Evolutionary conservation across 805 yeast species (phyloP), one percentile per base, ranked within the genome.

Genomic region (Blastobotrys robertii): DNA sequence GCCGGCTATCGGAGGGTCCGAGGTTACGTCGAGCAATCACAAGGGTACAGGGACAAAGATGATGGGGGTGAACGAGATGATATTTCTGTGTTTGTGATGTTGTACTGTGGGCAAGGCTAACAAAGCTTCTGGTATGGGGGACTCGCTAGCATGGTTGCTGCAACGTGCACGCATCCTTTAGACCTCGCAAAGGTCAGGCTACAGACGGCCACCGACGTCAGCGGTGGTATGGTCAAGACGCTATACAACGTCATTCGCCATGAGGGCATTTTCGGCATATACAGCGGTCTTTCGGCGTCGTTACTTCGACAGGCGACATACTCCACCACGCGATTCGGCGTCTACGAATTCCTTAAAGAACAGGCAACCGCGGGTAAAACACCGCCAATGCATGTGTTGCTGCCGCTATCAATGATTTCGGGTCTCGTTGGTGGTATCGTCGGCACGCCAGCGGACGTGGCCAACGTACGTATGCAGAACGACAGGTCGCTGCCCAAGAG

Each of bases 381-480:
- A 22, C 82, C 81, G 4, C 71, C 79, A 4, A 77, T 84, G 43
- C 56, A 69, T 5, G 70, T 74, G 12, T 67, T 85, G 42, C 65
- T 85, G 43, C 86, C 90, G 8, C 71, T 79, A 63, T 84, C 94
- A 3, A 84, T 85, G 92, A 50, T 81, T n/a, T 76, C 88, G 9
- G 95, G 95, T 42, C 83, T 81, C 22, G 62, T 77, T 45, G 95
- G 95, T 47, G 94, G 94, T 8, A 63, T 84, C 15, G 81, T 83
- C 2, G 95, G 95, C 15, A 85, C 85, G 57, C 94, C 95, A 3
- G 77, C 92, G 1, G 95, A 85, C 58, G 81, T 85, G 10, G 86
- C 84, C 32, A 85, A 85, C 53, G 83, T 85, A 49, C 74, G 95
- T 63, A 85, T 85, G 95, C 95, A 85, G 60, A 85, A 85, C 59